Evolutionary conservation across 2,329 filamentous ascomycete genomes (phyloP).

Genomic region (Colletotrichum sp.): DNA sequence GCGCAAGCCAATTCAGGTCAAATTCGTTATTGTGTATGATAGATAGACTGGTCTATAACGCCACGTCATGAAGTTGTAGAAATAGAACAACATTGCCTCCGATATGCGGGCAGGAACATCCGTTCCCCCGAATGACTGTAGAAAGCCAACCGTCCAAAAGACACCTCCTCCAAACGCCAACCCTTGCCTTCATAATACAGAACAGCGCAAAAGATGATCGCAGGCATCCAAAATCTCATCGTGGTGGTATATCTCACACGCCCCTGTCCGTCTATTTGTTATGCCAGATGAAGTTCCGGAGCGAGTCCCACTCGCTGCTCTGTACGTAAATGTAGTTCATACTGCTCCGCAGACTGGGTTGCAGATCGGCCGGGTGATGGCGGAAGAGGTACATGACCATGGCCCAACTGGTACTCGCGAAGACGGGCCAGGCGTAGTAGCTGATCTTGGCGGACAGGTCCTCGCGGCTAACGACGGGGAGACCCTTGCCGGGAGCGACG

Average conservation of each 20-base stretch:
- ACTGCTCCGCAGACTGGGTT: constrained; percentile 88
- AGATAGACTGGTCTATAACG: constrained; percentile 25
- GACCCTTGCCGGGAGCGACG: constrained; percentile 66
- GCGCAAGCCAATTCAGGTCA: background rate
- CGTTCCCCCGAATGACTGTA: background rate
- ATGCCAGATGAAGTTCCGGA: constrained; percentile 85
- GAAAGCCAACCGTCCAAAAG: background rate
- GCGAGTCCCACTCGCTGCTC: constrained; percentile 86
- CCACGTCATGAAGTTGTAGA: constrained; percentile 2
- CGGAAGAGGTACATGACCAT: constrained; percentile 95
- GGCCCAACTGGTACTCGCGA: constrained; percentile 90
- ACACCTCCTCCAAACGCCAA: background rate
- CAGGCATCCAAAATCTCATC: background rate
- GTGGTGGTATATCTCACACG: background rate
- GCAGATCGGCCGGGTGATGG: constrained; percentile 89
- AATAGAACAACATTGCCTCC: background rate
- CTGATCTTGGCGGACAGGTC: constrained; percentile 52
- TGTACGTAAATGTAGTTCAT: constrained; percentile 98
- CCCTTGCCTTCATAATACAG: constrained; percentile 1
- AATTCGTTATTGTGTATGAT: background rate
- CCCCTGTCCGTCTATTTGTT: constrained; percentile 61
- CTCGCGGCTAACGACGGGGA: constrained; percentile 57
- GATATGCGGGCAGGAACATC: background rate
- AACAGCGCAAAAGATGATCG: background rate
- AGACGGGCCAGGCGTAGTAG: constrained; percentile 87